A percentile compares a stretch with the other conserved stretches of the same genome.
phyloP scores from a whole-genome alignment of 495 filamentous ascomycete species.

The Penicillium herquei region DNA sequence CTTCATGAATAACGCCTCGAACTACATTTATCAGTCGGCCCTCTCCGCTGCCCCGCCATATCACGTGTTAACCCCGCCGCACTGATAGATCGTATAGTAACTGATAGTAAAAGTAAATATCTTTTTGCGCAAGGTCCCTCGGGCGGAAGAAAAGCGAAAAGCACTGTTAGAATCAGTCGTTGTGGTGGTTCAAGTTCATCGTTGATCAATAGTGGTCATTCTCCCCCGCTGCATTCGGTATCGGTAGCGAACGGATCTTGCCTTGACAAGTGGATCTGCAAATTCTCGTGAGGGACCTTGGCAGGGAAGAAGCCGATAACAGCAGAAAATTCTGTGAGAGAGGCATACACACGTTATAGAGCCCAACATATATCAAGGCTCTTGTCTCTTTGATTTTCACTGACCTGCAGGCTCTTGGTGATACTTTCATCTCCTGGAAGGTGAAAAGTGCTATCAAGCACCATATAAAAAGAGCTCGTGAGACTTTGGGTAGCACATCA shows the following conservation, averaged over 20 bases:
- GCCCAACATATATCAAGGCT: not conserved
- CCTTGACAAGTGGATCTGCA: slow-evolving; percentile 9
- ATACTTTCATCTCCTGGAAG: too few relatives aligned
- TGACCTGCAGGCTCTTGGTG: not conserved
- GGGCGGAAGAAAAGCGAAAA: too few relatives aligned
- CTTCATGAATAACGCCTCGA: not conserved
- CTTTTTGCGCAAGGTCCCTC: not conserved
- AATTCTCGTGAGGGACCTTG: slow-evolving; percentile 8
- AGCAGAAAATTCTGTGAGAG: not conserved
- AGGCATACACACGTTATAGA: too few relatives aligned
- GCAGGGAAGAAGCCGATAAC: slow-evolving; percentile 14
- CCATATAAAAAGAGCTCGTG: too few relatives aligned
- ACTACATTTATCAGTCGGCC: slow-evolving; percentile 3
- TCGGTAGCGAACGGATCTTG: not conserved
- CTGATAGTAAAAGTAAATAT: not conserved
- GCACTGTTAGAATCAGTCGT: too few relatives aligned
- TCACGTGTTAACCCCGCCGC: slow-evolving; percentile 14
- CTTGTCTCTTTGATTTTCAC: not conserved
- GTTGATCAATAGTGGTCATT: too few relatives aligned
- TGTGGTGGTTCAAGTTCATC: too few relatives aligned
- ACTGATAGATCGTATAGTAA: not conserved
- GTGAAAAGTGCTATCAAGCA: too few relatives aligned
- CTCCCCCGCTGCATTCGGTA: too few relatives aligned
- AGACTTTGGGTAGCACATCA: not conserved
- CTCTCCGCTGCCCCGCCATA: slow-evolving; percentile 20